Evolutionary conservation across 2,329 filamentous ascomycete species (phyloP), one percentile per base, ranked within the genome.

Genomic region (Apiospora phragmitis): DNA sequence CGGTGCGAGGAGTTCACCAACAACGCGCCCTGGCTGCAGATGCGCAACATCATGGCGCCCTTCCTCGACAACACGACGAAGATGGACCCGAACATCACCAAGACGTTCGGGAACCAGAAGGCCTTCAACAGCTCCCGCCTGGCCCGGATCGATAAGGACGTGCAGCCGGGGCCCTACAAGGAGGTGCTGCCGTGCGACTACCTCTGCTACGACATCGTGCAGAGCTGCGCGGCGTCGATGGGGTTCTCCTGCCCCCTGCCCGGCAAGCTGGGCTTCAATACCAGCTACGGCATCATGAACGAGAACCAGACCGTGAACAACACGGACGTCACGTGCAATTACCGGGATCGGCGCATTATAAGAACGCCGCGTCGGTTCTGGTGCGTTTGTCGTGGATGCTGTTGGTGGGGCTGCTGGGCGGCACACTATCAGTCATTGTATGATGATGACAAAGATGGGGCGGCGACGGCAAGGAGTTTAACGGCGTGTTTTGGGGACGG

Each of bases 181-280:
- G 96, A 99, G 83, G 85, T 98, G 26, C 84, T 97, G 11, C 96
- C 96, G 0, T 98, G 95, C 77, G 89, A 93, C 72, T 92, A 97
- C 74, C 83, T 98, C 68, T 99, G 96, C 83, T 96, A 94, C 79
- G 89, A 92, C 69, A 86, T 99, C 1, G 93, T 97, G 14, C 91
- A 92, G 81, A 94, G 89, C 78, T 99, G 96, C 81, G 95, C 96
- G 0, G 87, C 94, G 0, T 82, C 86, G 0, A 83, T 99, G 75
- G 85, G 87, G 0, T 98, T 99, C 76, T 83, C 79, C 1, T 99
- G 96, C 81, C 95, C 96, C 1, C 72, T 77, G 26, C 80, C 81
- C 1, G 78, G 76, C 2, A 75, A 75, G 42, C 76, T 78, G 11
- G 83, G 84, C 8, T 88, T 85, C 76, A 79, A 82, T 67, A 78